Evolutionary conservation across 331 rosid genomes (phyloP), one percentile per base, ranked within the genome.

Genomic region (Cydonia oblonga): DNA sequence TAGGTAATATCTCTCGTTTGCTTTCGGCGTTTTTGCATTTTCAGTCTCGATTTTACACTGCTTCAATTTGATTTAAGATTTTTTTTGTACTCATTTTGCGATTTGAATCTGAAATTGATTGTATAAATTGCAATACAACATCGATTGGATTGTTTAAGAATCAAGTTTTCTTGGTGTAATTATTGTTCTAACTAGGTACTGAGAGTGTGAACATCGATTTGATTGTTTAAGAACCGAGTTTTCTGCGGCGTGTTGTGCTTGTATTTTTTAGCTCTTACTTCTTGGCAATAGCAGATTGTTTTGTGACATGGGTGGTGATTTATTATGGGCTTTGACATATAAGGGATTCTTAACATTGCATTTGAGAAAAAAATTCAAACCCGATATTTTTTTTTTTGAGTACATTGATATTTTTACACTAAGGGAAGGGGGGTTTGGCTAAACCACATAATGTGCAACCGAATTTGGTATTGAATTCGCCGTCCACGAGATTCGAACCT

Each of bases 1-100:
- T 52, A 86, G 90, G 90, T 86, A 62, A 62, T 9, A 76, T 30
- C 3, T 22, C 15, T 25, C 18, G 54, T 15, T 46, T 16, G 7
- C 18, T 46, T 16, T 46, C 53, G n/a, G 53, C 1, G 7, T 0
- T 46, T 46, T 6, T n/a, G n/a, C 18, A 38, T 14, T 44, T 33
- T 35, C 10, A 14, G 7, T 10, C 66, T 15, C 52, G 4, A 3
- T 26, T 25, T 16, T 18, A 6, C 23, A 20, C 0, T 26, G 33
- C 22, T 32, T 3, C 9, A 30, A 32, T 15, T 9, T 13, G 14
- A 20, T 24, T 14, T 7, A 53, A 2, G 35, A 23, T 35, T 3
- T 19, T 8, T 28, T 10, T 38, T 38, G 20, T 2, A 1, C 1
- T 58, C 19, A 24, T 58, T 1, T n/a, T 29, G 63, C 19, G 0